A percentile compares a stretch with the other conserved stretches of the same genome.
Conservation (phyloP, 768 basidiomycete genomes). For the Leucocoprinus birnbaumii region DNA sequence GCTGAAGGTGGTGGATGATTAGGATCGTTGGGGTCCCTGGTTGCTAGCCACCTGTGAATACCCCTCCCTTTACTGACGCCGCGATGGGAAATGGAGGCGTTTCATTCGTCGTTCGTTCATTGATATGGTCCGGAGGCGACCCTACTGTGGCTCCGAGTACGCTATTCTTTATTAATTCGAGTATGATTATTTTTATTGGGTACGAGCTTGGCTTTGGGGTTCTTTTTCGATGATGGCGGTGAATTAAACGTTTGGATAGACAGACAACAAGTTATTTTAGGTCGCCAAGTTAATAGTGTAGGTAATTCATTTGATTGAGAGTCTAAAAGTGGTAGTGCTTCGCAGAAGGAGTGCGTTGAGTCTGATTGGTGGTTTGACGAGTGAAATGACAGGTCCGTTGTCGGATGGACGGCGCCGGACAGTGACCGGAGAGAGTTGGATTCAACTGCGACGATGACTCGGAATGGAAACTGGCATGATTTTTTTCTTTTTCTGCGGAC, state of each 20-base stretch:
- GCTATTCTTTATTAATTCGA: background rate
- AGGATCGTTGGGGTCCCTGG: constrained; percentile 10
- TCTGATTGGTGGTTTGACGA: constrained; percentile 8
- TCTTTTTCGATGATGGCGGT: background rate
- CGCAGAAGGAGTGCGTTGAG: background rate
- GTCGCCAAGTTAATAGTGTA: background rate
- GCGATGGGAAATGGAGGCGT: background rate
- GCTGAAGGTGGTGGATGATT: background rate
- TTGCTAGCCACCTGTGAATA: constrained; percentile 1
- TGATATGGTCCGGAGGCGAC: background rate
- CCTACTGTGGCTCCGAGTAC: background rate
- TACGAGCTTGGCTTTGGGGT: background rate
- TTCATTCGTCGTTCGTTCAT: background rate
- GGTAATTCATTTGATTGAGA: constrained; percentile 6
- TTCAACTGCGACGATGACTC: background rate
- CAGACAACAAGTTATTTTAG: background rate
- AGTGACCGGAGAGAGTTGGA: background rate
- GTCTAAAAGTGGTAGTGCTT: constrained; percentile 5
- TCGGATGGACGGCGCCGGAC: background rate
- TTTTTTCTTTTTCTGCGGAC: background rate
- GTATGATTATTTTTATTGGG: background rate
- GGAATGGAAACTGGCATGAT: background rate
- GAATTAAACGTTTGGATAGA: background rate
- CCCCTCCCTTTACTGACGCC: background rate
- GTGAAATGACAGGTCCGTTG: constrained; percentile 6